Evolutionary conservation across 2,329 filamentous ascomycete genomes (phyloP).

Genomic region (Xylariaceae sp.): DNA sequence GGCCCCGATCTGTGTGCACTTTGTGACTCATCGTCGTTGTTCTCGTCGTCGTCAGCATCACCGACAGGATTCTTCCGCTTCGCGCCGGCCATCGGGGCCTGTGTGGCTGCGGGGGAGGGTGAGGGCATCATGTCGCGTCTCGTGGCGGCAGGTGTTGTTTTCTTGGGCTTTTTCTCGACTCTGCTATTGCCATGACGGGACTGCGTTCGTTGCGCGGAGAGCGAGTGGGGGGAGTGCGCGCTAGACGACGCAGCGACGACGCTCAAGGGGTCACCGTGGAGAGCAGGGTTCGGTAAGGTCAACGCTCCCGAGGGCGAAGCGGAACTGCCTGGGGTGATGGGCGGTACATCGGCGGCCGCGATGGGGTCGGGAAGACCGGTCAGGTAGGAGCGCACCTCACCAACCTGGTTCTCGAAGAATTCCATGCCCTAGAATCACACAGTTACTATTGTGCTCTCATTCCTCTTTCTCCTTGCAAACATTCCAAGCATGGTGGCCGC

Average conservation of each 20-base stretch:
- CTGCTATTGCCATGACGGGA: slow-evolving; percentile 6
- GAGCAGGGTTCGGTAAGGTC: not conserved
- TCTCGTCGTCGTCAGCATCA: slow-evolving; percentile 15
- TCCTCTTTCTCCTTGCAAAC: slow-evolving; percentile 13
- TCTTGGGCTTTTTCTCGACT: slow-evolving; percentile 15
- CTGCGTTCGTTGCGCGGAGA: slow-evolving; percentile 2
- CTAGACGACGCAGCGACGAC: not conserved
- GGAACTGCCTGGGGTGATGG: slow-evolving; percentile 11
- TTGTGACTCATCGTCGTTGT: slow-evolving; percentile 24
- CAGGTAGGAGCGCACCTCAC: slow-evolving; percentile 32
- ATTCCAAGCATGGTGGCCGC: slow-evolving; percentile 18
- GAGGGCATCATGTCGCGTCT: slow-evolving; percentile 11
- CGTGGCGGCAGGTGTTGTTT: slow-evolving; percentile 7
- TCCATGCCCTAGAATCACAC: slow-evolving; percentile 26
- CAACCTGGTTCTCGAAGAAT: slow-evolving; percentile 34
- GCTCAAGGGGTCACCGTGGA: not conserved
- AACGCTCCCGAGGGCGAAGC: slow-evolving; percentile 8
- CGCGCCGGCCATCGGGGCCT: slow-evolving; percentile 12
- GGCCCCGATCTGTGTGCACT: slow-evolving; percentile 17
- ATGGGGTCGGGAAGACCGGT: slow-evolving; percentile 27
- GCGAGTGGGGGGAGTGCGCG: not conserved
- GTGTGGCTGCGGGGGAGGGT: slow-evolving; percentile 4
- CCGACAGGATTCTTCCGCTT: slow-evolving; percentile 27
- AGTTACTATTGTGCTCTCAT: slow-evolving; percentile 2
- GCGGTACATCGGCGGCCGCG: slow-evolving; percentile 13